Percentiles rank a stretch among this genome's conserved stretches.
Evolutionary conservation across 371 early-diverging fungal species (phyloP).

Genomic region (Syncephalastrum monosporum): DNA sequence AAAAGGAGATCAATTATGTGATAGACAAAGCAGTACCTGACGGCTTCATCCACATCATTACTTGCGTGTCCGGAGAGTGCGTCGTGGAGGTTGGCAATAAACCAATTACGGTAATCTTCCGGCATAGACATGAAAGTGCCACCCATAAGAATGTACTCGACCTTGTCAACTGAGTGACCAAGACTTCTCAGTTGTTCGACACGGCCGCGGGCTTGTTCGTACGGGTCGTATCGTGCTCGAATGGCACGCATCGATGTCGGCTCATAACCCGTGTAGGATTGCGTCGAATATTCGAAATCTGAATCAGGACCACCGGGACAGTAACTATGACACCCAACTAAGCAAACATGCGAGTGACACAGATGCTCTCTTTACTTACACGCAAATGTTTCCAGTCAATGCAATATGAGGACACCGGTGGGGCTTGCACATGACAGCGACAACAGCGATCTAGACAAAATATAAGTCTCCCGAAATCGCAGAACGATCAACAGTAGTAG

Average conservation of each 20-base stretch:
- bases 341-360: not conserved
- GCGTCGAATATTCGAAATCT: slow-evolving; percentile 99
- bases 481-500: too few species aligned
- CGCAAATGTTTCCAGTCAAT: slow-evolving; percentile 99
- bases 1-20: not conserved
- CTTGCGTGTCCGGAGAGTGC: slow-evolving; percentile 95
- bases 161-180: slow-evolving; percentile 99
- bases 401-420: slow-evolving; percentile 99
- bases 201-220: slow-evolving; percentile 96
- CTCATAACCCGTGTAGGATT: slow-evolving; percentile 99
- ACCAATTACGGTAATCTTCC: slow-evolving; percentile 97
- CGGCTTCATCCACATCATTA: slow-evolving; percentile 96
- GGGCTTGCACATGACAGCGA: slow-evolving; percentile 99
- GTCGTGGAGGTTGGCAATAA: slow-evolving; percentile 98
- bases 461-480: not conserved
- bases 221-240: slow-evolving; percentile 98
- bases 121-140: slow-evolving; percentile 99
- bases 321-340: slow-evolving; percentile 58
- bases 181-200: slow-evolving; percentile 95
- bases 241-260: slow-evolving; percentile 99
- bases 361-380: slow-evolving; percentile 52
- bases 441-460: slow-evolving; percentile 88
- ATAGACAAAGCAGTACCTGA: slow-evolving; percentile 46
- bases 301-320: slow-evolving; percentile 99
- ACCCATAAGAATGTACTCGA: slow-evolving; percentile 99